These are phyloP conservation scores for Speleostelium caveatum DNA, from an alignment of 78 protist genomes.

Conservation along the genomic window DNA sequence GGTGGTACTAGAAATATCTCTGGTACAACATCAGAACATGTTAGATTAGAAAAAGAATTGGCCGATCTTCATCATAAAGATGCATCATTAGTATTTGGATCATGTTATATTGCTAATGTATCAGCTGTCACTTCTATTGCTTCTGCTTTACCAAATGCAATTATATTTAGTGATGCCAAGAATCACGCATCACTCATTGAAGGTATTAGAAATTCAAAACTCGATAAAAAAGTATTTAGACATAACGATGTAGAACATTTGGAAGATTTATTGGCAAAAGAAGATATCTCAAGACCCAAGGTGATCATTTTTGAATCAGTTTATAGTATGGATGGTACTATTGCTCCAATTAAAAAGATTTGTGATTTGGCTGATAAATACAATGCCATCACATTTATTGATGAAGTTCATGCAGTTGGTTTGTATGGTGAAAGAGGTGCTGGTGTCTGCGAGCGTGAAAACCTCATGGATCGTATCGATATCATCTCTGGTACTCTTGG, in stretches of 20 bases:
- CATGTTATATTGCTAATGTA: slow-evolving; percentile 94
- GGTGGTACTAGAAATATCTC: slow-evolving; percentile 97
- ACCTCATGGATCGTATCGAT: slow-evolving; percentile 84
- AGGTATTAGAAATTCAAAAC: slow-evolving; percentile 88
- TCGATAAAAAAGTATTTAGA: slow-evolving; percentile 82
- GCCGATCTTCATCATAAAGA: slow-evolving; percentile 90
- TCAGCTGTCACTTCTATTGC: slow-evolving; percentile 87
- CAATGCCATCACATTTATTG: slow-evolving; percentile 94
- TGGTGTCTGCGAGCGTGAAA: slow-evolving; percentile 91
- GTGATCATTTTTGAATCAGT: slow-evolving; percentile 94
- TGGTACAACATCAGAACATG: slow-evolving; percentile 89
- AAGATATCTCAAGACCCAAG: slow-evolving; percentile 83
- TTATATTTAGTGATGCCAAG: slow-evolving; percentile 87
- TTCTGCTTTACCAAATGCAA: slow-evolving; percentile 79
- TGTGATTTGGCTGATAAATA: slow-evolving; percentile 90
- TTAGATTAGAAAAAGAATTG: slow-evolving; percentile 85
- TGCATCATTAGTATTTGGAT: slow-evolving; percentile 70
- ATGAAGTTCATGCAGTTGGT: slow-evolving; percentile 98
- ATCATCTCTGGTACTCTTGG: slow-evolving; percentile 95
- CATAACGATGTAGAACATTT: slow-evolving; percentile 93
- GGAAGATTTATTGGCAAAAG: slow-evolving; percentile 78
- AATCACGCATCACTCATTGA: slow-evolving; percentile 96
- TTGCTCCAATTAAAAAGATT: slow-evolving; percentile 92
- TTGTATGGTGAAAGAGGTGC: slow-evolving; percentile 93
- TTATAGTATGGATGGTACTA: slow-evolving; percentile 95